These are phyloP conservation scores for Thuidium tamariscinum DNA, from an alignment of 225 moss, liverwort and hornwort species.

Conservation along the genomic window DNA sequence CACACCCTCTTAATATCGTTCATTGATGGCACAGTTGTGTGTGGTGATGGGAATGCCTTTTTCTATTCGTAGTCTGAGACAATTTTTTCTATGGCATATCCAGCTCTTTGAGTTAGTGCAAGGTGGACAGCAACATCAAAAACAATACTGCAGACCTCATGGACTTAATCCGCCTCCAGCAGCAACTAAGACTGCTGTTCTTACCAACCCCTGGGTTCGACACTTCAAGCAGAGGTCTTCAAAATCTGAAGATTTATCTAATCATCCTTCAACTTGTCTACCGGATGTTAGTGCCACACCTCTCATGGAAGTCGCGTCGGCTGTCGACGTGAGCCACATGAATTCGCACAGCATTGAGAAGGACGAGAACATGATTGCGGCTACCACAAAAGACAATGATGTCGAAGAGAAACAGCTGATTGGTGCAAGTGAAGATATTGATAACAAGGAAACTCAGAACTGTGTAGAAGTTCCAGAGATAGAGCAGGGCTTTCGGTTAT, in stretches of 20 bases:
- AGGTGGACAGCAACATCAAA: constrained; percentile 19
- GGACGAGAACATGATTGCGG: neutral
- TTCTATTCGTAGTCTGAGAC: neutral
- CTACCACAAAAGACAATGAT: neutral
- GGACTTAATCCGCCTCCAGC: constrained; percentile 19
- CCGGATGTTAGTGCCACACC: neutral
- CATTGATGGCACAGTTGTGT: neutral
- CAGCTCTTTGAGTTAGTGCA: constrained; percentile 46
- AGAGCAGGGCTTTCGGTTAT: constrained; percentile 19
- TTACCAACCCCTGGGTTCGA: constrained; percentile 47
- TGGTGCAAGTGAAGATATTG: constrained; percentile 5
- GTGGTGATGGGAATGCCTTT: neutral
- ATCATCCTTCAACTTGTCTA: neutral
- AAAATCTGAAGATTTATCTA: neutral
- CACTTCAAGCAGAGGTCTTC: constrained; percentile 34
- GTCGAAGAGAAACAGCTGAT: neutral
- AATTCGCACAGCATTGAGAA: neutral
- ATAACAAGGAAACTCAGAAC: neutral
- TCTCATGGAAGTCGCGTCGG: neutral
- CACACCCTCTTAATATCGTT: neutral
- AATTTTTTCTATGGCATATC: neutral
- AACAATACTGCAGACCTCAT: constrained; percentile 9
- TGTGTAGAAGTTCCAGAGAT: constrained; percentile 7
- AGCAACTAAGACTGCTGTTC: constrained; percentile 15
- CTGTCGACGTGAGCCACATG: neutral